These are phyloP conservation scores for Carnegiea gigantea DNA, from an alignment of 179 eudicot species.

Conservation along the genomic window DNA sequence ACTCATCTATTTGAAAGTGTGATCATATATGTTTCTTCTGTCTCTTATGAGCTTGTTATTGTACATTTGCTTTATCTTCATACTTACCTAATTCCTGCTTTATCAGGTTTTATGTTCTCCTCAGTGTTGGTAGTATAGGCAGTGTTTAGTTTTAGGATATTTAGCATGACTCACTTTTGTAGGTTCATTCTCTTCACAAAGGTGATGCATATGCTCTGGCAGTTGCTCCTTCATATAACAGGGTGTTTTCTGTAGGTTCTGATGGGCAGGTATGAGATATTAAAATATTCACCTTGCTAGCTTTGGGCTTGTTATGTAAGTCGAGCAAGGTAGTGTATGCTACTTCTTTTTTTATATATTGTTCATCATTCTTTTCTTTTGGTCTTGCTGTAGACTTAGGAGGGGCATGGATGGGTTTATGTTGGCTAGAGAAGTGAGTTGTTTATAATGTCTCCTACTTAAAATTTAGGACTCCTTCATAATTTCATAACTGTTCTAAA, in stretches of 20 bases:
- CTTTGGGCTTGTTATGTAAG: not conserved
- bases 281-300: not conserved
- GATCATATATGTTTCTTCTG: not conserved
- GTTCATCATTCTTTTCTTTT: no score
- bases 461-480: no score
- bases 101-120: conserved; percentile 72
- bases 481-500: no score
- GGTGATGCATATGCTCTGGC: conserved; percentile 91
- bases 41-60: not conserved
- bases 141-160: conserved; percentile 97
- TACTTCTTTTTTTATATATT: no score
- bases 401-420: no score
- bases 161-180: conserved; percentile 83
- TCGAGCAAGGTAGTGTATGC: no score
- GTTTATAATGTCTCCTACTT: no score
- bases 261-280: conserved; percentile 85
- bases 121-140: conserved; percentile 95
- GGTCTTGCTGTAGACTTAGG: no score
- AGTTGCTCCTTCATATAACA: conserved; percentile 72
- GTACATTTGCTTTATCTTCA: conserved; percentile 4
- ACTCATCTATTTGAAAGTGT: not conserved
- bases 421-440: no score
- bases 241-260: conserved; percentile 91
- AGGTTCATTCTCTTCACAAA: conserved; percentile 80
- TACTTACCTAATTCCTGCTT: not conserved